Evolutionary conservation across 2,329 filamentous ascomycete genomes (phyloP), one percentile per base, ranked within the genome.

Genomic region (Neonectria coccinea): DNA sequence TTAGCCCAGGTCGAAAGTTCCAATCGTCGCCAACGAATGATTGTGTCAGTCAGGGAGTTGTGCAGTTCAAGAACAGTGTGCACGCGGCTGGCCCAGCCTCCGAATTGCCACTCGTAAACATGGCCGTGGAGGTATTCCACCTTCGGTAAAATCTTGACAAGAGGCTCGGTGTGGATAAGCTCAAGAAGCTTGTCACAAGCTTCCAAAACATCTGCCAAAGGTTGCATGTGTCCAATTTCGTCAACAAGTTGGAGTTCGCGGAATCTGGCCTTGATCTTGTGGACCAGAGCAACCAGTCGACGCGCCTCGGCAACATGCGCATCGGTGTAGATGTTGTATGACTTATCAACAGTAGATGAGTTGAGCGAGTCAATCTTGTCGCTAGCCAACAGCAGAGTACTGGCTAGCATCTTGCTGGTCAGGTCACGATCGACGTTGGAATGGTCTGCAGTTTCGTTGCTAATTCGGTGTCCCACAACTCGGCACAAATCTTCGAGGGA

Each of bases 1-100:
- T 91, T 92, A 39, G 92, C 90, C 96, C 96, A 99, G 0, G 95
- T 97, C 0, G 92, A 91, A 27, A 99, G 84, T 75, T 99, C 96
- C 33, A 99, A 84, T 64, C 94, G 90, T 66, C 96, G 88, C 97
- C 97, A 99, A 75, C 87, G 88, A 59, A 98, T 91, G 56, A 97
- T 91, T 27, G 93, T 87, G 54, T 89, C 87, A 0, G 94, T 97
- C 12, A 98, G 80, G 48, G 89, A 86, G 66, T 97, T 91, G 70
- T 97, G 94, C 2, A 94, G 82, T 10, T 84, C 78, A 1, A 86
- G 84, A 2, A 91, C 92, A 10, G 88, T 91, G 76, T 92, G 92
- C 41, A 91, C 88, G 67, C 89, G 89, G 81, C 93, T 97, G 3
- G 95, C 94, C 79, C 97, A 94, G 45, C 91, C 90, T 36, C 88